Evolutionary conservation across 768 basidiomycete genomes (phyloP).

Genomic region (Tephrocybe sp.): DNA sequence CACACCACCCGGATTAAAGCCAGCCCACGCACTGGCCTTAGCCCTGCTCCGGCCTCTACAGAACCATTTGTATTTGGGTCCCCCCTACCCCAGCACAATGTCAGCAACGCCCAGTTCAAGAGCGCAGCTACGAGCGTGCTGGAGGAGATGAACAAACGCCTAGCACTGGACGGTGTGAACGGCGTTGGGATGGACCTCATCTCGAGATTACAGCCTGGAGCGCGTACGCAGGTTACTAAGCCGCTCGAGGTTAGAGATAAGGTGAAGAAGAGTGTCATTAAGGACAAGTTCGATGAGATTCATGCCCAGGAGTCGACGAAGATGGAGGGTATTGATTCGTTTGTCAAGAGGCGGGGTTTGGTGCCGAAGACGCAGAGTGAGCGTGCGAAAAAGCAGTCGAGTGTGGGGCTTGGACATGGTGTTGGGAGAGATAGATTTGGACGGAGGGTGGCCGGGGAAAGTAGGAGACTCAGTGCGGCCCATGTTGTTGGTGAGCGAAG

Average conservation of each 20-base stretch:
- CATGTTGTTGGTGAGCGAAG: constrained; percentile 47
- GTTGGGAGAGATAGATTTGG: constrained; percentile 22
- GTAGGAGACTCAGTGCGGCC: constrained; percentile 30
- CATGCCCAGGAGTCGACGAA: constrained; percentile 67
- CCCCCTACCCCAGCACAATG: constrained; percentile 58
- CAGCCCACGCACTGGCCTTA: constrained; percentile 1
- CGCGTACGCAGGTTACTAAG: constrained; percentile 14
- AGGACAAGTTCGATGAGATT: constrained; percentile 49
- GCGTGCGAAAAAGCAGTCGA: constrained; percentile 48
- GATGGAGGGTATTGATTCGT: constrained; percentile 72
- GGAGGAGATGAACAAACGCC: constrained; percentile 78
- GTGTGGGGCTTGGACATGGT: constrained; percentile 29
- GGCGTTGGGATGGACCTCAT: constrained; percentile 46
- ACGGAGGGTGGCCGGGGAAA: constrained; percentile 18
- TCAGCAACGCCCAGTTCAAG: constrained; percentile 66
- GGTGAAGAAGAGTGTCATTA: constrained; percentile 29
- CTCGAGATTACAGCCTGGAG: constrained; percentile 33
- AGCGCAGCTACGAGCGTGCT: constrained; percentile 66
- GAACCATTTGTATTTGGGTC: constrained; percentile 79
- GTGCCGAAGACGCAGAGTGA: constrained; percentile 14
- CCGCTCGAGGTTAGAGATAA: constrained; percentile 28
- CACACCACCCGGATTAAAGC: constrained; percentile 11
- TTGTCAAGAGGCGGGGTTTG: constrained; percentile 30
- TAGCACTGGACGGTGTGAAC: constrained; percentile 55
- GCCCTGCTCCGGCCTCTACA: constrained; percentile 10